Base-by-base conservation (phyloP, 2,329 filamentous ascomycete genomes). In the Alternaria triticimaculans region DNA sequence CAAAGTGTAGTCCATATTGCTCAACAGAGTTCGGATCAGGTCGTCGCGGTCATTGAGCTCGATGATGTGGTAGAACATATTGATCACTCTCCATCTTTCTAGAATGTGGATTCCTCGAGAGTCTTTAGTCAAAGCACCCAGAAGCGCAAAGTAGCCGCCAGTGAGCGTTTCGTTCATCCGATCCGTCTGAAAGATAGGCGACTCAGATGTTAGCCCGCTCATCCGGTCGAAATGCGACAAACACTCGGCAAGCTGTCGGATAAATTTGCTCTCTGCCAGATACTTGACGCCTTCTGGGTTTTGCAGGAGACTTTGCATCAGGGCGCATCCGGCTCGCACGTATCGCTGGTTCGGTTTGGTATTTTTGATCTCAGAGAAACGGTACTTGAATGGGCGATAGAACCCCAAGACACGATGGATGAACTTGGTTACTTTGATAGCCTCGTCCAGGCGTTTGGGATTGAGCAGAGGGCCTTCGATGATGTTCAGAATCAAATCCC, bases 31-130 rank as follows among this genome's bases (percentile, higher is more conserved):
- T 76, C 94, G 93, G 77, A 98, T 93, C 63, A 99, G 84, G 78
- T 99, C 96, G 49, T 95, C 93, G 3, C 96, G 91, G 79, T 96
- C 92, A 72, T 92, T 93, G 48, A 97, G 85, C 75, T 98, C 95
- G 62, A 97, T 88, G 65, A 99, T 97, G 80, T 98, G 96, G 78
- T 99, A 99, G 86, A 98, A 96, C 93, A 99, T 99, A 80, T 98
- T 98, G 82, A 97, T 94, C 86, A 99, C 96, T 72, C 94, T 93
- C 95, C 96, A 98, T 72, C 93, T 87, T 78, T 98, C 95, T 76
- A 99, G 88, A 82, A 99, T 95, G 65, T 91, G 89, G 23, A 98
- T 85, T 0, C 96, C 96, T 71, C 91, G 92, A 0, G 87, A 83
- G 73, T 97, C 93, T 57, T 90, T 90, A 72, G 92, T 98, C 62